A percentile compares a stretch with the other conserved stretches of the same genome.
These are phyloP conservation scores for Lactarius evosmus DNA, from an alignment of 768 basidiomycete genomes.

Conservation along the genomic window DNA sequence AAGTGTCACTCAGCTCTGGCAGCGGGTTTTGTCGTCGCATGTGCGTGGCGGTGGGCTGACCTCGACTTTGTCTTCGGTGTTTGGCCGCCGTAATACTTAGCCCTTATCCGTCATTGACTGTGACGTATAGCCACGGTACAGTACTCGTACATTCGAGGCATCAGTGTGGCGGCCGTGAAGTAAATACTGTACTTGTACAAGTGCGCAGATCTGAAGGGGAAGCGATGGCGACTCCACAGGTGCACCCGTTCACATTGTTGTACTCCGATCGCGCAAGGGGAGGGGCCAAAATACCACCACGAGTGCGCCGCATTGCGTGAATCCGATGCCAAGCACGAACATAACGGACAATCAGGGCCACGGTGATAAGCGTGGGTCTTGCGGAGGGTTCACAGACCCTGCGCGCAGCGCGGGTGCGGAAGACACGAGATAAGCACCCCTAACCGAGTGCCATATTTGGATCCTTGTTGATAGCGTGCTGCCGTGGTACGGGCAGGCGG, in stretches of 20 bases:
- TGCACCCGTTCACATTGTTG: not conserved
- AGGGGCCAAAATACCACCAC: not conserved
- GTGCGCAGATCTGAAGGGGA: not conserved
- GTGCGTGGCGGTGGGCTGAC: not conserved
- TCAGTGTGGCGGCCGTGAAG: not conserved
- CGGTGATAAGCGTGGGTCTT: conserved; percentile 19
- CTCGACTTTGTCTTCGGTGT: conserved; percentile 1
- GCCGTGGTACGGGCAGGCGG: not conserved
- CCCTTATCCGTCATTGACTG: not conserved
- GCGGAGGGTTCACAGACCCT: conserved; percentile 1
- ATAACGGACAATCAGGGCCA: not conserved
- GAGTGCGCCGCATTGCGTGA: not conserved
- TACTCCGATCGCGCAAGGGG: not conserved
- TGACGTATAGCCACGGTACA: not conserved
- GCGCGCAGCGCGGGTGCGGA: not conserved
- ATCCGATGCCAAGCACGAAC: not conserved
- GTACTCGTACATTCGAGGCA: not conserved
- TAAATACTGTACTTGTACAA: not conserved
- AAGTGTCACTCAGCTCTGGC: not conserved
- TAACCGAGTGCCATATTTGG: conserved; percentile 5
- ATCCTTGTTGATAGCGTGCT: not conserved
- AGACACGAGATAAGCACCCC: not conserved
- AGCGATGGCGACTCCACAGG: not conserved
- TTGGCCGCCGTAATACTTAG: not conserved
- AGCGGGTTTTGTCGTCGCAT: not conserved